Percentiles rank a stretch among this genome's conserved stretches.
Conservation (phyloP, 257 asterid species). For the Cinchona pubescens region DNA sequence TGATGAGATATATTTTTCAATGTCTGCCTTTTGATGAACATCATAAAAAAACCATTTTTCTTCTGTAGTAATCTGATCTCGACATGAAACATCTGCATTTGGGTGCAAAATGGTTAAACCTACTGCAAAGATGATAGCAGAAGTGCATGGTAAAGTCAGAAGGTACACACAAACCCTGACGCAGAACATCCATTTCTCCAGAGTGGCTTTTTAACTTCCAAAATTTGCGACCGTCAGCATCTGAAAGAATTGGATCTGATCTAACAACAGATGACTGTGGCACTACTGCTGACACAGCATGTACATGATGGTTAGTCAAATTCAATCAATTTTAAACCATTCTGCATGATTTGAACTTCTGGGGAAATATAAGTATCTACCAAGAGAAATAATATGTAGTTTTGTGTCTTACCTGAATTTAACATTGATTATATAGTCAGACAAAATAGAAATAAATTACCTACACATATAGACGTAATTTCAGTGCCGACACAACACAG, state of each 20-base stretch:
- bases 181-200: constrained; percentile 18
- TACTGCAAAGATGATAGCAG: not conserved
- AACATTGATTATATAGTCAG: not conserved
- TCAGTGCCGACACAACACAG: not conserved
- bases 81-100: constrained; percentile 13
- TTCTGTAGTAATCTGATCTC: not conserved
- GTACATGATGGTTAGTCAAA: not conserved
- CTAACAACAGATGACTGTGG: constrained; percentile 15
- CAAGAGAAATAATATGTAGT: not conserved
- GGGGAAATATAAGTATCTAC: not conserved
- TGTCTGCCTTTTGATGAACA: constrained; percentile 8
- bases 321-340: not conserved
- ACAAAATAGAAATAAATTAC: not conserved
- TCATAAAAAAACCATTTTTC: constrained; percentile 27
- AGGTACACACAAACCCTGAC: constrained; percentile 15
- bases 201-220: constrained; percentile 23
- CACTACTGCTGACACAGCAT: not conserved
- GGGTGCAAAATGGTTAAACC: not conserved
- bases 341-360: not conserved
- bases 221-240: constrained; percentile 20
- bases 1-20: constrained; percentile 22
- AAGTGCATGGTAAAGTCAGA: not conserved
- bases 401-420: not conserved
- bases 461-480: not conserved
- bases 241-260: constrained; percentile 15